These are phyloP conservation scores for Pleomassaria siparia DNA, from an alignment of 2,329 filamentous ascomycete genomes.

Conservation along the genomic window DNA sequence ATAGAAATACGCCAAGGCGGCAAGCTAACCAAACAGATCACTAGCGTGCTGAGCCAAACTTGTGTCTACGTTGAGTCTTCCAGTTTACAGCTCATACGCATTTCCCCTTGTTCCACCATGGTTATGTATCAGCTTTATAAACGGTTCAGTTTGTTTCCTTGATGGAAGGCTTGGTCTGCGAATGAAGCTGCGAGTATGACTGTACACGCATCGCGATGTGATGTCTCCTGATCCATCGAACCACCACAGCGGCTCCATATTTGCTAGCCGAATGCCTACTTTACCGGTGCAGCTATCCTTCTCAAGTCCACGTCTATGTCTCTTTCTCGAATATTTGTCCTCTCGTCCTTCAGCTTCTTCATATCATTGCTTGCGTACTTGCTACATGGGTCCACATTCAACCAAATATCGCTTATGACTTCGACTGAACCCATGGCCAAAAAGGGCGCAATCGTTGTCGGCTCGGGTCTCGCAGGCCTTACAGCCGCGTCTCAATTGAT, in stretches of 20 bases:
- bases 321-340: not conserved
- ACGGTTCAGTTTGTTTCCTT: too few species aligned
- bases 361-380: not conserved
- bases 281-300: not conserved
- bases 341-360: conserved; percentile 3
- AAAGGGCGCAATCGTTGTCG: conserved; percentile 59
- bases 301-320: conserved; percentile 15
- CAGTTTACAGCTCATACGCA: too few species aligned
- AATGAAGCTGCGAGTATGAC: too few species aligned
- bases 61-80: too few species aligned
- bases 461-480: conserved; percentile 65
- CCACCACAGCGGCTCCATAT: not conserved
- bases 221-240: conserved; percentile 5
- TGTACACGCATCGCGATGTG: not conserved
- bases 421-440: not conserved
- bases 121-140: too few species aligned
- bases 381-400: not conserved
- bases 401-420: not conserved
- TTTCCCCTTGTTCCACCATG: too few species aligned
- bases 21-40: too few species aligned
- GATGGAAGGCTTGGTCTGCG: too few species aligned
- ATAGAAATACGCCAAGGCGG: too few species aligned
- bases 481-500: conserved; percentile 61
- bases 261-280: not conserved
- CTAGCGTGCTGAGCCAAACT: too few species aligned